These are phyloP conservation scores for Boechera stricta DNA, from an alignment of 345 rosid species.

Conservation along the genomic window DNA sequence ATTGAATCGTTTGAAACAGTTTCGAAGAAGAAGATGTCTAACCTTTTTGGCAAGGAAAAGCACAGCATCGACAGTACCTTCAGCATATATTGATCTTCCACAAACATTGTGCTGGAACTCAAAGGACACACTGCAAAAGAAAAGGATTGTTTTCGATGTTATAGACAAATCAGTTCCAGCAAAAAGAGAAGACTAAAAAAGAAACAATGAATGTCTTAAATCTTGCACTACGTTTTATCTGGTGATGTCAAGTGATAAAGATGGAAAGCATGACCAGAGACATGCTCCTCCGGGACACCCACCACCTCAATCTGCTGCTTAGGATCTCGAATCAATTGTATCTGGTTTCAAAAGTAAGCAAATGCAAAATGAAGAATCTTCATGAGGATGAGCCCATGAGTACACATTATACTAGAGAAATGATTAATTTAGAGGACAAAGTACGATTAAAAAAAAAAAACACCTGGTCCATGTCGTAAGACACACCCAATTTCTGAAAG, in stretches of 20 bases:
- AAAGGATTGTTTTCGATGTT: background rate
- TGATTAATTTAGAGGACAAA: background rate
- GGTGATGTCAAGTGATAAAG: constrained; percentile 84
- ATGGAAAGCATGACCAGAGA: constrained; percentile 90
- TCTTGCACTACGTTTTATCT: constrained; percentile 68
- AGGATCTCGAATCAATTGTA: constrained; percentile 83
- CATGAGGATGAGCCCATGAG: background rate
- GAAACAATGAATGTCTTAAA: constrained; percentile 1
- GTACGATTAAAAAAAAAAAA: background rate
- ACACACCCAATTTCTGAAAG: constrained; percentile 87
- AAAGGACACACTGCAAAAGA: constrained; percentile 71
- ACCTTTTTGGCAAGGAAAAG: constrained; percentile 91
- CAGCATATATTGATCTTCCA: constrained; percentile 88
- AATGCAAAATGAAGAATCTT: background rate
- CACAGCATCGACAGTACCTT: constrained; percentile 86
- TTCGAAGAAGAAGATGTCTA: background rate
- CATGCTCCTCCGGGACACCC: constrained; percentile 83
- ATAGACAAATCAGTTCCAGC: constrained; percentile 20
- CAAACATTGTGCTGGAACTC: constrained; percentile 98
- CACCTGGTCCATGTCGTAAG: constrained; percentile 76
- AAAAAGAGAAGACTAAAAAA: background rate
- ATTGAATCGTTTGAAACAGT: background rate
- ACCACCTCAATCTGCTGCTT: constrained; percentile 73
- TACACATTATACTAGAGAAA: constrained; percentile 1
- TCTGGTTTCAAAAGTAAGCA: constrained; percentile 49